Evolutionary conservation across 75 land plant species (phyloP), one percentile per base, ranked within the genome.

Genomic region (Cryptomeria japonica): DNA sequence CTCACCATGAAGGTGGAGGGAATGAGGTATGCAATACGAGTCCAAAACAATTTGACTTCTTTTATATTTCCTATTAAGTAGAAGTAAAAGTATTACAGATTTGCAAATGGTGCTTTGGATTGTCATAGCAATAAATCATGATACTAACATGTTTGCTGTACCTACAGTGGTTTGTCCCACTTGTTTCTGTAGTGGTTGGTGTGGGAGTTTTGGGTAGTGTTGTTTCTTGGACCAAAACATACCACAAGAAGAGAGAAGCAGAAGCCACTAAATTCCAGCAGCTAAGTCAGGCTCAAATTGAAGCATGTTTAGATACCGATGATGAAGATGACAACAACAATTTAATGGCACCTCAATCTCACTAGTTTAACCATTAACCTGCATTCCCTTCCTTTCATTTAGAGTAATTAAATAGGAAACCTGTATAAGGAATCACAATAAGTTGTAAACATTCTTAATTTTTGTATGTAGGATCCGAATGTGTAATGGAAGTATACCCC

Each of bases 281-380:
- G 46, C 84, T 82, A 82, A 82, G 84, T 44, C 84, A 82, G n/a
- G 31, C 8, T n/a, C 84, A 82, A 82, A 46, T 41, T 42, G 34
- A 82, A 8, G 84, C 12, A 82, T 82, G 25, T 46, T 44, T 46
- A 82, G 84, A 82, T n/a, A 41, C 8, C 0, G 84, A 82, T 3
- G 84, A 82, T 12, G 84, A 44, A 9, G 51, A 82, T 3, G 49
- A 82, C 22, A 28, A 8, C 9, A n/a, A 80, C 41, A 41, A 42
- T 82, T 14, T 28, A 25, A 11, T 82, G 3, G 14, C 32, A 28
- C 84, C 19, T 82, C 44, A 28, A 28, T 13, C 44, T 82, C 84
- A 28, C 41, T 82, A 44, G 49, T 82, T 28, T 44, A 28, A 51
- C 31, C 51, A 44, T 9, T 12, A 10, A 39, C 47, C 5, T 14